phyloP scores from a whole-genome alignment of 176 grass and related monocot species.

The Dactylis glomerata region DNA sequence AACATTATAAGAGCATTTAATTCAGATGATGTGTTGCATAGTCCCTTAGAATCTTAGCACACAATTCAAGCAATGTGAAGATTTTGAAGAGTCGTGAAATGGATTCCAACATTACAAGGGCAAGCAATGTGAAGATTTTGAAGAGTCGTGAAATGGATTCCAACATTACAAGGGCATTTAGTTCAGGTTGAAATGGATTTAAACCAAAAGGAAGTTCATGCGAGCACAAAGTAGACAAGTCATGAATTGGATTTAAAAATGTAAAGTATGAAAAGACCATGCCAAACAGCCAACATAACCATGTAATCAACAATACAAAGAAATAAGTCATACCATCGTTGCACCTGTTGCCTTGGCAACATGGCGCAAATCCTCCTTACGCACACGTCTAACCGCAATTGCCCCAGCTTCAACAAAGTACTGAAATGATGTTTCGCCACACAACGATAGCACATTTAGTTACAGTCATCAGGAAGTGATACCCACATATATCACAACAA shows the following conservation, averaged over 20 bases:
- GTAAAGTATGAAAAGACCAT: neutral
- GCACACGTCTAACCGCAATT: slow-evolving; percentile 84
- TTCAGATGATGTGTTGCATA: slow-evolving; percentile 2
- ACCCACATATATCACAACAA: neutral
- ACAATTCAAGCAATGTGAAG: neutral
- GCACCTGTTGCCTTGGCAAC: slow-evolving; percentile 90
- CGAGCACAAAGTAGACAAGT: neutral
- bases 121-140: no score
- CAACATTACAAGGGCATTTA: no score
- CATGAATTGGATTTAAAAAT: neutral
- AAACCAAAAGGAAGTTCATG: neutral
- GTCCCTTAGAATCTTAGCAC: neutral
- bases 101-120: no score
- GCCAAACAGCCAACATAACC: slow-evolving; percentile 3
- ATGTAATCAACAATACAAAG: neutral
- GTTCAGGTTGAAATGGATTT: no score
- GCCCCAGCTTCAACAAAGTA: slow-evolving; percentile 89
- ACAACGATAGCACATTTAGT: slow-evolving; percentile 6
- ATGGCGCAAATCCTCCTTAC: slow-evolving; percentile 87
- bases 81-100: no score
- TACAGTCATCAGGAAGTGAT: neutral
- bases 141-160: no score
- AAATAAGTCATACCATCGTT: slow-evolving; percentile 50
- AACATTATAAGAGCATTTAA: neutral
- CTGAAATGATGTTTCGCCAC: slow-evolving; percentile 39